These are phyloP conservation scores for Verticillium longisporum DNA, from an alignment of 2,329 filamentous ascomycete genomes.

Conservation along the genomic window DNA sequence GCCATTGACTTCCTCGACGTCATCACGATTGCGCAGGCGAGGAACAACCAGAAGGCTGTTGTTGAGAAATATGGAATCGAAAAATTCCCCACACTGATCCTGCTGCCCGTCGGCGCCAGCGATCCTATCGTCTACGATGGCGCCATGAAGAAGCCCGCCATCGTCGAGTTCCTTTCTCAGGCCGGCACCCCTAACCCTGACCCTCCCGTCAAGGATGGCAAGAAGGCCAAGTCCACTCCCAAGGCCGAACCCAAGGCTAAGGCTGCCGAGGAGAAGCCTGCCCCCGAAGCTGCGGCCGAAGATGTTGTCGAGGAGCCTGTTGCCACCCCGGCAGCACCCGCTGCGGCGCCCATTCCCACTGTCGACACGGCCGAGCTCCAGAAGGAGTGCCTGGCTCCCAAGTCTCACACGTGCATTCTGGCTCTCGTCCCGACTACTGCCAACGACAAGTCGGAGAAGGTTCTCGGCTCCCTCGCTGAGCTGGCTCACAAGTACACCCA, in stretches of 20 bases:
- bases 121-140: slow-evolving; percentile 71
- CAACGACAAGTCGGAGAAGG: slow-evolving; percentile 46
- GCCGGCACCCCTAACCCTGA: slow-evolving; percentile 74
- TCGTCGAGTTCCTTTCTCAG: slow-evolving; percentile 78
- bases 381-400: slow-evolving; percentile 65
- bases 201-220: slow-evolving; percentile 47
- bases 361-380: slow-evolving; percentile 59
- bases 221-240: slow-evolving; percentile 30
- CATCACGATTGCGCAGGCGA: slow-evolving; percentile 74
- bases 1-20: slow-evolving; percentile 86
- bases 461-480: slow-evolving; percentile 59
- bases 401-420: slow-evolving; percentile 78
- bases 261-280: slow-evolving; percentile 13
- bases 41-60: slow-evolving; percentile 68
- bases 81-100: slow-evolving; percentile 72
- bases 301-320: slow-evolving; percentile 23
- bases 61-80: slow-evolving; percentile 69
- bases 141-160: slow-evolving; percentile 75
- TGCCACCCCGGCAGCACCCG: slow-evolving; percentile 12
- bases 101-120: slow-evolving; percentile 65
- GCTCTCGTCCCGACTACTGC: slow-evolving; percentile 54
- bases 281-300: slow-evolving; percentile 29
- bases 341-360: slow-evolving; percentile 57
- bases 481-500: slow-evolving; percentile 69
- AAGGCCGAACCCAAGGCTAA: slow-evolving; percentile 29